Conservation (phyloP, 2,329 filamentous ascomycete genomes). For the Diaporthe velutina region DNA sequence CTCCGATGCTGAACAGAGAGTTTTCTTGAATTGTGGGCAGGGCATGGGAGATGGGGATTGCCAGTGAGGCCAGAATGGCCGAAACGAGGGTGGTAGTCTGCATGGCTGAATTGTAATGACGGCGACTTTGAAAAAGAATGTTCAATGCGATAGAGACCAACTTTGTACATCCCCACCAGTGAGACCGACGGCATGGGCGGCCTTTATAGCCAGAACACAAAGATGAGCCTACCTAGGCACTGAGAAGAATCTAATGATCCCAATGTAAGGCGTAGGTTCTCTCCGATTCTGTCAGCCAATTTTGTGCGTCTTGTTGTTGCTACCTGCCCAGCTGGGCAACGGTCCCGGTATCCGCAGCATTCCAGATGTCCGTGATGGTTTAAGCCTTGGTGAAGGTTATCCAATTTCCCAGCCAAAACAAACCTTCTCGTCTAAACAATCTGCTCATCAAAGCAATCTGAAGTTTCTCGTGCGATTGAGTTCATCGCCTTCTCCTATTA, state of each 20-base stretch:
- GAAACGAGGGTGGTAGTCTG: background rate
- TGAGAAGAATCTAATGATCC: background rate
- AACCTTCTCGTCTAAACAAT: background rate
- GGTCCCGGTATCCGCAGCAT: background rate
- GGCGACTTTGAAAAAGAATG: background rate
- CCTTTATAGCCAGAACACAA: background rate
- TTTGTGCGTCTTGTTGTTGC: background rate
- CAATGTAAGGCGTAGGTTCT: background rate
- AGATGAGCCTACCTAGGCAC: no score
- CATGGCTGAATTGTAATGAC: background rate
- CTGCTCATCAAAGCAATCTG: background rate
- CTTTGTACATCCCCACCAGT: rapidly evolving
- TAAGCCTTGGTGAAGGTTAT: background rate
- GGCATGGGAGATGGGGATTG: background rate
- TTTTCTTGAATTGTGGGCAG: background rate
- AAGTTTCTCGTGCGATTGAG: background rate
- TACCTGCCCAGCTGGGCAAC: background rate
- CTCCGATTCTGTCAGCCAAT: background rate
- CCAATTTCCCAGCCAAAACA: background rate
- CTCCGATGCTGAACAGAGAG: background rate
- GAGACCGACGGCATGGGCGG: background rate
- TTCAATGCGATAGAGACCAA: no score
- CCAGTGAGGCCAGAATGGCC: background rate
- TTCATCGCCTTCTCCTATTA: background rate
- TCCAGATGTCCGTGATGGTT: background rate